Conservation (phyloP, 108 stramenopile genomes). For the Nitzschia palea region DNA sequence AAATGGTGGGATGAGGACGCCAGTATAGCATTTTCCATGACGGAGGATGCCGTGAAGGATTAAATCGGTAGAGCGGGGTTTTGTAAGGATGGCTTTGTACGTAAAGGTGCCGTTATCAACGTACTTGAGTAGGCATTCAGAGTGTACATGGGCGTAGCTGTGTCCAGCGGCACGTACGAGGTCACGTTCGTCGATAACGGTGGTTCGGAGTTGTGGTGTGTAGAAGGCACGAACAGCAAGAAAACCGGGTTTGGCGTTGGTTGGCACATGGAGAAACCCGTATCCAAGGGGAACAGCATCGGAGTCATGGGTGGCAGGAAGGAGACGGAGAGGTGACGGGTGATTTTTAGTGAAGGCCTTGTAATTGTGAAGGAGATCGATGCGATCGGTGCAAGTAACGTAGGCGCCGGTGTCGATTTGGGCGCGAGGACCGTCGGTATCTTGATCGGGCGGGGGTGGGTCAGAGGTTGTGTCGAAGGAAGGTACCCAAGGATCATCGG, state of each 20-base stretch:
- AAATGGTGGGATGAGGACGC: background rate
- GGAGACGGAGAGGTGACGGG: background rate
- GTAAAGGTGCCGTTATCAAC: background rate
- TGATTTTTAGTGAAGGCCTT: background rate
- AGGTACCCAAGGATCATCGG: background rate
- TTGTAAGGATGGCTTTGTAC: background rate
- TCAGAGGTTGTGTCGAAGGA: background rate
- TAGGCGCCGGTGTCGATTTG: slow-evolving; percentile 11
- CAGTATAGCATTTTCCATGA: background rate
- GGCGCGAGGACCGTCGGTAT: background rate
- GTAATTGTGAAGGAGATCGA: slow-evolving; percentile 5
- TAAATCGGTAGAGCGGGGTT: background rate
- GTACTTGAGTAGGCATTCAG: background rate
- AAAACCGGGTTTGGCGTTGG: background rate
- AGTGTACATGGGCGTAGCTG: background rate
- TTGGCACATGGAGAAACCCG: slow-evolving; percentile 7
- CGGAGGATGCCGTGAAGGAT: background rate
- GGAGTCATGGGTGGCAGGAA: background rate
- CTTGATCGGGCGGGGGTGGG: background rate
- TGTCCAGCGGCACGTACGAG: background rate
- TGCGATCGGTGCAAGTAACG: background rate
- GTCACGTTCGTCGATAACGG: background rate
- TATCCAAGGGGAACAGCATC: slow-evolving; percentile 1
- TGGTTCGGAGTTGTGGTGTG: background rate
- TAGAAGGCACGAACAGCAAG: background rate